Base-by-base conservation (phyloP, 495 filamentous ascomycete species). In the Neurospora sp. region DNA sequence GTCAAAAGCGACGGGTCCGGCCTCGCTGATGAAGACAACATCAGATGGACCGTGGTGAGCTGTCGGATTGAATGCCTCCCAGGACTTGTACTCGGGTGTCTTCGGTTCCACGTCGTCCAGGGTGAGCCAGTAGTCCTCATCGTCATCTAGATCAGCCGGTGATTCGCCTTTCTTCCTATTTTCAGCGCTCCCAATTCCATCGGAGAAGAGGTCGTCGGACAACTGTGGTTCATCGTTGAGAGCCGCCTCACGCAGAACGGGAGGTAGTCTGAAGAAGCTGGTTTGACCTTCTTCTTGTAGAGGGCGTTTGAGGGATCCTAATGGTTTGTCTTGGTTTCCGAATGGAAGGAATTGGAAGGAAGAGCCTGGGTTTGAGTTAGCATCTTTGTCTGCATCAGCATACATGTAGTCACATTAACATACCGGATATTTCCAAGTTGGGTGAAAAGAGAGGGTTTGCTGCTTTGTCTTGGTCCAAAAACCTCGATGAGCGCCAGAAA, bases 21-120 rank as follows among this genome's bases (percentile, higher is more conserved):
- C 89, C 79, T 98, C 95, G 4, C 90, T 93, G 40, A 97, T 85
- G 73, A 95, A 94, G 48, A 88, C 87, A 37, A 79, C 76, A 0
- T 74, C 37, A 3, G 16, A 14, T 2, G 27, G 71, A 0, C 27
- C 71, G 0, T 69, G 35, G 2, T 89, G 86, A 18, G 76, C 76
- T 72, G 74, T 71, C 76, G 48, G 87, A 11, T 86, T 82, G 78
- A 92, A 94, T 3, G 76, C 85, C 72, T 96, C 92, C 94, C 94
- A 97, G 31, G 89, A 92, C 75, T 84, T 89, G 74, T 87, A 87
- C 69, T 85, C 83, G 38, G 83, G 79, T 37, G 80, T 72, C 59
- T 76, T 77, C 31, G 78, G 76, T 14, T 73, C 54, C 76, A 72
- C 18, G 7, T 81, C 76, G 2, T 82, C 77, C 16, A 78, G 75